phyloP scores from a whole-genome alignment of 768 basidiomycete species.

The Tulasnella sp. region DNA sequence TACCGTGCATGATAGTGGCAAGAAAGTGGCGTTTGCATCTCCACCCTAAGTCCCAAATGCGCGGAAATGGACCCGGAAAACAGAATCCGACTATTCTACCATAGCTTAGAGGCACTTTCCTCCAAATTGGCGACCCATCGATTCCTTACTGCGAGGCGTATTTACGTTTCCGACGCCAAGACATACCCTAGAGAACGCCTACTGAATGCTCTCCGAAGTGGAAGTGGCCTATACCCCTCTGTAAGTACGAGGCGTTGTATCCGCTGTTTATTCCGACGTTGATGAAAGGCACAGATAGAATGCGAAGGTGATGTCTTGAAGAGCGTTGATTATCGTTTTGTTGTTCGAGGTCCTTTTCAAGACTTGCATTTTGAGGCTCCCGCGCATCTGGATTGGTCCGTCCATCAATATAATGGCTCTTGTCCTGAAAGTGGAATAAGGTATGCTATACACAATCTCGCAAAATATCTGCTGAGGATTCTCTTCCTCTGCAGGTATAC shows the following conservation, averaged over 20 bases:
- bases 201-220: not conserved
- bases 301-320: not conserved
- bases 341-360: conserved; percentile 6
- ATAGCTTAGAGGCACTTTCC: not conserved
- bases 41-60: not conserved
- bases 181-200: not conserved
- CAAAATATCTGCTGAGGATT: not conserved
- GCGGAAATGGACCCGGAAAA: not conserved
- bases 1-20: not conserved
- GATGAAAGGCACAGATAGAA: not conserved
- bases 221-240: not conserved
- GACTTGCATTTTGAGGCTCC: not conserved
- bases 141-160: not conserved
- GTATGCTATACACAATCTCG: not conserved
- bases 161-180: not conserved
- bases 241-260: not conserved
- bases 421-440: not conserved
- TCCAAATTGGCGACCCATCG: not conserved
- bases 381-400: not conserved
- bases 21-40: not conserved
- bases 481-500: not conserved
- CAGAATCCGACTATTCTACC: conserved; percentile 2
- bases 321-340: not conserved
- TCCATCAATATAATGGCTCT: not conserved
- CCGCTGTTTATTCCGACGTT: not conserved